These are phyloP conservation scores for Rhizomucor miehei DNA, from an alignment of 371 early-diverging fungal species.

Conservation along the genomic window DNA sequence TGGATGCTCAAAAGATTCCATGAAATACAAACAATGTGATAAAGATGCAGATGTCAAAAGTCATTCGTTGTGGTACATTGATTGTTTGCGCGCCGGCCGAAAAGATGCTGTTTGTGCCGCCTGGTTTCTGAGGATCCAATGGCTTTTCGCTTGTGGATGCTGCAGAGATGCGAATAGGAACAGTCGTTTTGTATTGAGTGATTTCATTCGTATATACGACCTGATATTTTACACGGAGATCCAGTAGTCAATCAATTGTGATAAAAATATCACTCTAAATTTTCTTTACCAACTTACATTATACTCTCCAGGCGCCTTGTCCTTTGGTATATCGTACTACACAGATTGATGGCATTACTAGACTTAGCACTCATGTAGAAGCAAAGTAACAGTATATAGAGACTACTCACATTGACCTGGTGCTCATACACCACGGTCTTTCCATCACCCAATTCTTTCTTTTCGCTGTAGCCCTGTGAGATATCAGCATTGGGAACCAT, in stretches of 20 bases:
- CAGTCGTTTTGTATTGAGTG: slow-evolving; percentile 21
- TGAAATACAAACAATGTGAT: too few relatives aligned
- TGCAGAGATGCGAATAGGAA: slow-evolving; percentile 28
- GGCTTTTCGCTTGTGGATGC: slow-evolving; percentile 8
- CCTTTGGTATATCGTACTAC: slow-evolving; percentile 33
- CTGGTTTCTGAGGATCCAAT: too few relatives aligned
- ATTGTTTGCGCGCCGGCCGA: too few relatives aligned
- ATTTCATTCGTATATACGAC: slow-evolving; percentile 24
- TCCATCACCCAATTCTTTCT: slow-evolving; percentile 14
- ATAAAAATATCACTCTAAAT: too few relatives aligned
- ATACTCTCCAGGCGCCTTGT: slow-evolving; percentile 25
- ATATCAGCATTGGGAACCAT: slow-evolving; percentile 22
- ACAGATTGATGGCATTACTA: slow-evolving; percentile 4
- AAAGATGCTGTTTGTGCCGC: too few relatives aligned
- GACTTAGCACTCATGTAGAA: too few relatives aligned
- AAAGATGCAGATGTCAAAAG: too few relatives aligned
- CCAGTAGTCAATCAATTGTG: too few relatives aligned
- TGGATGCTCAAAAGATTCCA: too few relatives aligned
- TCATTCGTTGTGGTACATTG: too few relatives aligned
- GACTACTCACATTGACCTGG: slow-evolving; percentile 30
- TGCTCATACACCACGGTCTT: slow-evolving; percentile 31
- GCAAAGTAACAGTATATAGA: background rate
- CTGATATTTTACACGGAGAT: too few relatives aligned
- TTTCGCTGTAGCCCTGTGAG: slow-evolving; percentile 28
- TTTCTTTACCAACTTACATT: slow-evolving; percentile 8